Percentiles rank a stretch among this genome's conserved stretches.
phyloP scores from a whole-genome alignment of 2,329 filamentous ascomycete genomes.

The Lasiodiplodia sp. region DNA sequence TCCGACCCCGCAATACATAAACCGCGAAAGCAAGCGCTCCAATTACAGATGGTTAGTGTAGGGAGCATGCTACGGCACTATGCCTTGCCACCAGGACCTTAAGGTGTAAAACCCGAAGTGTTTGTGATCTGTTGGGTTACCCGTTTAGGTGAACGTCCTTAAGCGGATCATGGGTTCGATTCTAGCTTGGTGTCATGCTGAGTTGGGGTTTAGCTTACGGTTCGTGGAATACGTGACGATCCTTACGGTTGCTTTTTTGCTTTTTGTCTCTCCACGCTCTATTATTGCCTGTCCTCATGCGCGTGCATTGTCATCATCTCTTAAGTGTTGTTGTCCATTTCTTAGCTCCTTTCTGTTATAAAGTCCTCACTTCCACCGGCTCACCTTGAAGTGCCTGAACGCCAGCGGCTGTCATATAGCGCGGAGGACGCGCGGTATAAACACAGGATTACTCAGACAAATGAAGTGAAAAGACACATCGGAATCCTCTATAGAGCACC shows the following conservation, averaged over 20 bases:
- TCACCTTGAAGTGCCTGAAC: too few relatives aligned
- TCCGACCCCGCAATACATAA: neutral
- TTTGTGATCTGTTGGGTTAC: neutral
- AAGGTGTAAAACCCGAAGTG: neutral
- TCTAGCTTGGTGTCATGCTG: neutral
- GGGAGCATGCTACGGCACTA: neutral
- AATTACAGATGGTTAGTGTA: neutral
- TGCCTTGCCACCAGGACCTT: neutral
- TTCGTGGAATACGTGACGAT: neutral
- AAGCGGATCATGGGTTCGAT: neutral
- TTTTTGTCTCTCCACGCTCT: neutral
- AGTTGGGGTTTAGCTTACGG: neutral
- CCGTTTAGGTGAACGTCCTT: neutral
- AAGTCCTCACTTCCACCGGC: too few relatives aligned
- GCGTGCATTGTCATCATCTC: too few relatives aligned
- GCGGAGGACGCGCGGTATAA: neutral
- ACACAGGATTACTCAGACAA: neutral
- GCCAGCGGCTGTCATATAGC: neutral
- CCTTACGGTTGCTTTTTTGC: neutral
- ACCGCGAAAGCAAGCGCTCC: neutral
- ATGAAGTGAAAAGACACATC: neutral
- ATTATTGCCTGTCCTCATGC: too few relatives aligned
- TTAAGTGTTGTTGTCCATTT: too few relatives aligned
- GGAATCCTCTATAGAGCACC: neutral
- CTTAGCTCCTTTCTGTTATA: too few relatives aligned